phyloP scores from a whole-genome alignment of 257 asterid species.

The Galeopsis tetrahit region DNA sequence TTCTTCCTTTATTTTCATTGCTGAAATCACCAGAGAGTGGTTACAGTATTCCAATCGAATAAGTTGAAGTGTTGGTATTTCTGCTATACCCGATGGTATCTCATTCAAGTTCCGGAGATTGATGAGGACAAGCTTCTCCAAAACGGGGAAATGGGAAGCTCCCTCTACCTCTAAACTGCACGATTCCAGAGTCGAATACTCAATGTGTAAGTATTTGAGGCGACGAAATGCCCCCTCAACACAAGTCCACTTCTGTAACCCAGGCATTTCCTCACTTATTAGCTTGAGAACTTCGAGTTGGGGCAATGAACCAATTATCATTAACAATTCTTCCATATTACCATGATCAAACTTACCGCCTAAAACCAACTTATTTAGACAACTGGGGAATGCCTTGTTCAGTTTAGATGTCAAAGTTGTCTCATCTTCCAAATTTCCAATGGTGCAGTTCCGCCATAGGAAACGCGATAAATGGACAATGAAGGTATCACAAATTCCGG shows the following conservation, averaged over 20 bases:
- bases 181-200: background rate
- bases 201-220: no score
- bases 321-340: background rate
- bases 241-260: background rate
- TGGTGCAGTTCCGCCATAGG: background rate
- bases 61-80: background rate
- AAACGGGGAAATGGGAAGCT: background rate
- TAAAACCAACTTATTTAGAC: background rate
- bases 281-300: background rate
- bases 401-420: background rate
- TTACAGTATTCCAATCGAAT: background rate
- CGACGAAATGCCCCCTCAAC: background rate
- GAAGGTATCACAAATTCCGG: no score
- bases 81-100: background rate
- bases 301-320: no score
- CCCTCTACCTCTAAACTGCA: background rate
- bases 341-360: background rate
- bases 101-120: background rate
- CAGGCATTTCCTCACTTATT: background rate
- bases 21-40: background rate
- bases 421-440: no score
- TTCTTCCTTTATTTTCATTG: background rate
- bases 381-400: background rate
- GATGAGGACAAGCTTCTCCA: background rate
- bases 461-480: no score